These are phyloP conservation scores for Metschnikowia shivogae DNA, from an alignment of 805 yeast genomes.

Conservation along the genomic window DNA sequence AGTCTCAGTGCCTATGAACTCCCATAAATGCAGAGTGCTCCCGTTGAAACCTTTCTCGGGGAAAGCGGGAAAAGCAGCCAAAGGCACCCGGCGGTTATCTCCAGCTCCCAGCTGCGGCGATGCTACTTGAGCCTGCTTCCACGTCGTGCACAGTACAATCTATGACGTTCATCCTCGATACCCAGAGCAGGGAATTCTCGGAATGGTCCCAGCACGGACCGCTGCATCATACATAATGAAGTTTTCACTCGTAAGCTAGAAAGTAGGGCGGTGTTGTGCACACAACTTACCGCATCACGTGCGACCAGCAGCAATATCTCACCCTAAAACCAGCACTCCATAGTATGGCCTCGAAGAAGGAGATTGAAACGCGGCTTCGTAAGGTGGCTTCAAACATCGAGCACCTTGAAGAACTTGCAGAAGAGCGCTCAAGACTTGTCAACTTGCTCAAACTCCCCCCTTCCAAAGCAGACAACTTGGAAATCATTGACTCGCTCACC, in stretches of 20 bases:
- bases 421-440: conserved; percentile 31
- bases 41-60: neutral
- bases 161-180: too few relatives aligned
- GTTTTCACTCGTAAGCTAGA: too few relatives aligned
- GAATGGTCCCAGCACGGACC: too few relatives aligned
- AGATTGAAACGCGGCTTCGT: conserved; percentile 18
- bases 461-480: conserved; percentile 36
- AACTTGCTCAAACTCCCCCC: conserved; percentile 32
- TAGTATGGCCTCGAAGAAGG: conserved; percentile 17
- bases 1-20: conserved; percentile 22
- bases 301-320: neutral
- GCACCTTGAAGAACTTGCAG: conserved; percentile 27
- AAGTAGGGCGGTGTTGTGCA: neutral
- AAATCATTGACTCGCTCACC: conserved; percentile 27
- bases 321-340: neutral
- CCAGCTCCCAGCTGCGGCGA: too few relatives aligned
- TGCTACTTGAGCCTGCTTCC: too few relatives aligned
- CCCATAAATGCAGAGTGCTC: conserved; percentile 8
- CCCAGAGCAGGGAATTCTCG: too few relatives aligned
- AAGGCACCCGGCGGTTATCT: too few relatives aligned
- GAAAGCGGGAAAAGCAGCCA: too few relatives aligned
- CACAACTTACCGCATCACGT: conserved; percentile 1
- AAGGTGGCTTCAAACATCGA: conserved; percentile 21
- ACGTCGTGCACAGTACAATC: too few relatives aligned
- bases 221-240: too few relatives aligned